phyloP scores from a whole-genome alignment of 2,329 filamentous ascomycete genomes.

The Dactylellina sp. region DNA sequence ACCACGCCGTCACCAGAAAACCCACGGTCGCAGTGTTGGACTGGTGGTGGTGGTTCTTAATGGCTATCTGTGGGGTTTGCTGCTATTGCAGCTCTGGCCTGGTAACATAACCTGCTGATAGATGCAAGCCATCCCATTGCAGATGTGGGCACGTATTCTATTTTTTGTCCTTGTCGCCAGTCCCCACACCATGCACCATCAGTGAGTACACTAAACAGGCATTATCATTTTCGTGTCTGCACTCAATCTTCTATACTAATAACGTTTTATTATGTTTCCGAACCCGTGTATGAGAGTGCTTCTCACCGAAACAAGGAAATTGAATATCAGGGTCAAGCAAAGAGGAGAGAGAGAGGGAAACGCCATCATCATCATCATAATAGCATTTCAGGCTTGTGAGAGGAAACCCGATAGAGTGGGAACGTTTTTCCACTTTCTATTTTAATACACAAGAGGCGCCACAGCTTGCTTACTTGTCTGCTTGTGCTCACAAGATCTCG shows the following conservation, averaged over 20 bases:
- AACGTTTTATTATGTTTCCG: constrained; percentile 22
- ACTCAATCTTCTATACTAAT: too few species aligned
- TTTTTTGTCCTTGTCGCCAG: constrained; percentile 39
- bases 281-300: constrained; percentile 42
- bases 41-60: neutral
- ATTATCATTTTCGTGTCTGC: neutral
- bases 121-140: constrained; percentile 31
- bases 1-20: constrained; percentile 15
- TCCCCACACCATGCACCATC: too few species aligned
- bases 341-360: too few species aligned
- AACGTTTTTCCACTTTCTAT: constrained; percentile 45
- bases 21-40: constrained; percentile 37
- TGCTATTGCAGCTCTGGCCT: constrained; percentile 43
- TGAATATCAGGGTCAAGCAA: constrained; percentile 39
- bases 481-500: constrained; percentile 2
- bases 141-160: constrained; percentile 12
- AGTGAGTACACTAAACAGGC: too few species aligned
- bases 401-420: neutral
- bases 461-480: constrained; percentile 45
- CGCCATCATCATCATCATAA: too few species aligned
- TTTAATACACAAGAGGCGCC: constrained; percentile 40
- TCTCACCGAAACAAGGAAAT: constrained; percentile 52
- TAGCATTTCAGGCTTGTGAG: neutral
- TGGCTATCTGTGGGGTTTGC: constrained; percentile 13
- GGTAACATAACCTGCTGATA: constrained; percentile 41